Evolutionary conservation across 495 filamentous ascomycete genomes (phyloP).

Genomic region (Neurospora sp.): DNA sequence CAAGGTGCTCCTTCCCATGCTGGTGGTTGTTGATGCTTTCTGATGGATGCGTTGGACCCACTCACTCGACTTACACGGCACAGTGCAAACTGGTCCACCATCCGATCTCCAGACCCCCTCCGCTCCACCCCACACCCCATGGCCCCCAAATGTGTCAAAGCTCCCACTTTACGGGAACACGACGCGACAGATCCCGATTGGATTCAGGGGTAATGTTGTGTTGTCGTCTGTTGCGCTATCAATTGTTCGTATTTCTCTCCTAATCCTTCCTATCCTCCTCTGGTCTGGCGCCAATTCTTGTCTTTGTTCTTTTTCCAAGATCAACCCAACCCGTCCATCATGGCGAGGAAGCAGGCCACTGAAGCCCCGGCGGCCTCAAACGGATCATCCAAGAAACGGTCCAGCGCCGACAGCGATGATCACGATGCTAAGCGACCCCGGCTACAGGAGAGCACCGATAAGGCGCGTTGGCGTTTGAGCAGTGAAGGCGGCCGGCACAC

Average conservation of each 20-base stretch:
- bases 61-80: not conserved
- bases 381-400: slow-evolving; percentile 22
- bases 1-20: not conserved
- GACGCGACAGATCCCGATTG: not conserved
- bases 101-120: not conserved
- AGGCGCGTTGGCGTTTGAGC: slow-evolving; percentile 70
- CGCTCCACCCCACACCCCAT: not conserved
- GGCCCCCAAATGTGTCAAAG: not conserved
- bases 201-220: not conserved
- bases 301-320: not conserved
- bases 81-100: not conserved
- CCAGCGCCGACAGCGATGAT: slow-evolving; percentile 11
- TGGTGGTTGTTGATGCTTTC: not conserved
- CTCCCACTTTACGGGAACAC: not conserved
- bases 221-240: not conserved
- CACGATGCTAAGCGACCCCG: slow-evolving; percentile 24
- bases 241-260: not conserved
- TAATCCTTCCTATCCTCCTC: not conserved
- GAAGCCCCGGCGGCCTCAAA: slow-evolving; percentile 5
- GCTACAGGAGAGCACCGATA: slow-evolving; percentile 54
- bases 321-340: not conserved
- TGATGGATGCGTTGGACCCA: not conserved
- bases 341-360: slow-evolving; percentile 12
- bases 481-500: slow-evolving; percentile 79
- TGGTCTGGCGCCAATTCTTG: not conserved